Percentiles rank a stretch among this genome's conserved stretches.
phyloP scores from a whole-genome alignment of 371 early-diverging fungal species.

The Actinomortierella ambigua region DNA sequence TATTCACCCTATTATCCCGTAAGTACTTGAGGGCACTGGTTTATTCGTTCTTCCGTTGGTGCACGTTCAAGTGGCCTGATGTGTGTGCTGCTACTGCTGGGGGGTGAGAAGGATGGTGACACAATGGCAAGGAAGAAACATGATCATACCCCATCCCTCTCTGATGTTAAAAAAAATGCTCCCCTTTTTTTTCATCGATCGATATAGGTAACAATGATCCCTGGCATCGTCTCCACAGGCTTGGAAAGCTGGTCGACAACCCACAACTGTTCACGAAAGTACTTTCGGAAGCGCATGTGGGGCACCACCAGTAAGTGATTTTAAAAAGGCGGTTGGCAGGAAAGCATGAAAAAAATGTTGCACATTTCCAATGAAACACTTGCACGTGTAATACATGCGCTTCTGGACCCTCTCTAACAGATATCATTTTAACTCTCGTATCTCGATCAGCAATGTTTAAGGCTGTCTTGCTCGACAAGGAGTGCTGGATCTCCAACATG shows the following conservation, averaged over 20 bases:
- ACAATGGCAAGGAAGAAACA: slow-evolving; percentile 13
- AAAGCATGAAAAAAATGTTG: no score
- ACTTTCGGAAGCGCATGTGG: slow-evolving; percentile 94
- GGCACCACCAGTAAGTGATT: slow-evolving; percentile 73
- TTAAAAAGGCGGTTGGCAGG: no score
- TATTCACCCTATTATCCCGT: slow-evolving; percentile 31
- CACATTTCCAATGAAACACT: no score
- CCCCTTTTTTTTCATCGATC: slow-evolving; percentile 48
- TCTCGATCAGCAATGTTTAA: slow-evolving; percentile 69
- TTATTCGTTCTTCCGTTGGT: slow-evolving; percentile 42
- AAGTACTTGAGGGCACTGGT: background rate
- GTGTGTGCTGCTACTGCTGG: no score
- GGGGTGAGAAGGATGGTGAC: no score
- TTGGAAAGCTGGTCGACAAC: slow-evolving; percentile 91
- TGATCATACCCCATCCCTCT: slow-evolving; percentile 16
- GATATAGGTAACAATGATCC: slow-evolving; percentile 81
- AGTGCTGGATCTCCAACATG: slow-evolving; percentile 86
- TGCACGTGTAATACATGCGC: background rate
- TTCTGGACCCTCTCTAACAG: background rate
- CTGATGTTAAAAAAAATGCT: slow-evolving; percentile 48
- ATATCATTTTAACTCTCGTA: background rate
- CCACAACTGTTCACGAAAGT: slow-evolving; percentile 69
- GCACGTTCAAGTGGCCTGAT: slow-evolving; percentile 16
- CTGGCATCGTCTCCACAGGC: slow-evolving; percentile 89
- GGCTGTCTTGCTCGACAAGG: slow-evolving; percentile 82